Base-by-base conservation (phyloP, 306 rosid species). In the Benincasa hispida region DNA sequence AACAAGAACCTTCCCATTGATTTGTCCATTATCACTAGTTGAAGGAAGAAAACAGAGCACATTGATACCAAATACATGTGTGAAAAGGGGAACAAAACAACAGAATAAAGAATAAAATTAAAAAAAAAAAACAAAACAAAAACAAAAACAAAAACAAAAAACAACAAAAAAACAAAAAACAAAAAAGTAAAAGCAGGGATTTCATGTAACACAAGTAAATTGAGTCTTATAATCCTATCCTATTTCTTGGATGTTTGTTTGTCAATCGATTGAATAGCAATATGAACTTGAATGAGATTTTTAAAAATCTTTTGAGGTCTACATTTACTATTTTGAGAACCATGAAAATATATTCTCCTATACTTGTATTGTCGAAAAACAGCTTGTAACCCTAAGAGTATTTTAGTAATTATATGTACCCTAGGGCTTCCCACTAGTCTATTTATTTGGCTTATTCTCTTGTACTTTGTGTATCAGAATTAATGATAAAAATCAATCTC, bases 1-100 rank as follows among this genome's bases (percentile, higher is more conserved):
- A 37, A 93, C 96, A 50, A 93, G 70, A 15, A 93, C 97, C 77
- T 86, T 76, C 37, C 96, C 98, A 0, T 86, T 80, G 77, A 93
- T 79, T 41, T 83, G 98, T 28, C 92, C 92, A 62, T 83, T 83
- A 32, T 88, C 88, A 72, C 96, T 91, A 50, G n/a, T 17, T 35
- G 68, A 42, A 18, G 30, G 32, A 60, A 18, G 73, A 17, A 45
- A 17, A 19, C 1, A 21, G 17, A n/a, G 22, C 39, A 15, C n/a
- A 42, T 72, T 75, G 22, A 22, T 68, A 50, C 24, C 39, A 58
- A 17, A 10, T 14, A 12, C 5, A 4, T 7, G 27, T 41, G 51
- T 22, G 2, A 39, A 56, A 19, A 35, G 14, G 21, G 11, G 8
- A 24, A 24, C 8, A 39, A 6, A 8, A 37, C 4, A 8, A n/a